A percentile compares a stretch with the other conserved stretches of the same genome.
Evolutionary conservation across 2,329 filamentous ascomycete species (phyloP).

Genomic region (Beauveria asiatica): DNA sequence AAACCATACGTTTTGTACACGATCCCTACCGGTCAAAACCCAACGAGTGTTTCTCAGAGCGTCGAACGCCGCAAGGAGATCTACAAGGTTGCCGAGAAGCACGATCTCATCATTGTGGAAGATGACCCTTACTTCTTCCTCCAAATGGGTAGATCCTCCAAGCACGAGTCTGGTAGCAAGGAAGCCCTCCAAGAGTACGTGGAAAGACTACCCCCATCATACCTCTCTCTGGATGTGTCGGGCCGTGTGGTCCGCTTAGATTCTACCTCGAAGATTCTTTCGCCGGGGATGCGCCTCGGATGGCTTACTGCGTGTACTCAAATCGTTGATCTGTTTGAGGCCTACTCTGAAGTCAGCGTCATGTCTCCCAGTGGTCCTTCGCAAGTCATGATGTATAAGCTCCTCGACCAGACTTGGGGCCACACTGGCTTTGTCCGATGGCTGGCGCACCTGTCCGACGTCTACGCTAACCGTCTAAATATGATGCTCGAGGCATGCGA

Average conservation of each 20-base stretch:
- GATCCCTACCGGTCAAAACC: constrained; percentile 70
- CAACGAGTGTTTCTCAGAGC: constrained; percentile 69
- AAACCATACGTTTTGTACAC: constrained; percentile 45
- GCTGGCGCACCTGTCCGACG: constrained; percentile 65
- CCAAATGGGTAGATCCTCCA: constrained; percentile 42
- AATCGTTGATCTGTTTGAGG: constrained; percentile 65
- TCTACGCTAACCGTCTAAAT: constrained; percentile 68
- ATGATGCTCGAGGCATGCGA: constrained; percentile 67
- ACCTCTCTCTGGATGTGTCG: constrained; percentile 25
- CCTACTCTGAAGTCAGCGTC: constrained; percentile 66
- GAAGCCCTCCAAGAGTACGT: constrained; percentile 8
- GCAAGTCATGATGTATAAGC: constrained; percentile 70
- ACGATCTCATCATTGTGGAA: constrained; percentile 74
- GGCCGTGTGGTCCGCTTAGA: constrained; percentile 78
- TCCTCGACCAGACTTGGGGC: constrained; percentile 83
- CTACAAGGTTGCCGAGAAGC: constrained; percentile 65
- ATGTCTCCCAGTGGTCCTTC: constrained; percentile 73
- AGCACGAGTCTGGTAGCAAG: neutral
- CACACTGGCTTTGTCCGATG: constrained; percentile 80
- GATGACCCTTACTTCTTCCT: constrained; percentile 87
- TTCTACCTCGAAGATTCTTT: constrained; percentile 78
- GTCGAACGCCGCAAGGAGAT: constrained; percentile 55
- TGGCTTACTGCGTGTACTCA: constrained; percentile 80
- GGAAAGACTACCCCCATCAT: constrained; percentile 18
- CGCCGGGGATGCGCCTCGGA: constrained; percentile 66